Evolutionary conservation across 768 basidiomycete species (phyloP), one percentile per base, ranked within the genome.

Genomic region (Stropharia rugosoannulata): DNA sequence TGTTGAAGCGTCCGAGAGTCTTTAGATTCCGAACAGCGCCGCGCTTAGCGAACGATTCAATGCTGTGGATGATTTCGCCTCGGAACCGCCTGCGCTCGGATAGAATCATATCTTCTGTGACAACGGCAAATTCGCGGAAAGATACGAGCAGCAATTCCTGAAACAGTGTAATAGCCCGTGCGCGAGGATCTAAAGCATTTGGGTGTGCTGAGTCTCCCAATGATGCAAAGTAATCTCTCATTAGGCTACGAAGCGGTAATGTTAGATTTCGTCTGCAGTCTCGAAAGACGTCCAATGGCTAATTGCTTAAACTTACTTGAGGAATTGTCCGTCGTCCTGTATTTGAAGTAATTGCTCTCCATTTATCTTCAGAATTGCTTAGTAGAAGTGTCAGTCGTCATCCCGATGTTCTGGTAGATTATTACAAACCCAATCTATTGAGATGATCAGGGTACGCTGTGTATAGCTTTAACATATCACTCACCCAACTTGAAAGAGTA

Each of bases 401-500:
- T 18, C 54, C 29, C 15, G 46, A 22, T 27, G 10, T 32, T 16
- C 37, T 18, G 9, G 15, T 38, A 4, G 39, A 19, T 16, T 53
- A 22, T 18, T 48, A 78, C 82, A 68, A 63, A 85, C 84, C 86
- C 51, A 86, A 75, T 52, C 84, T 85, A 63, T 43, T 16, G 43
- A 49, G 64, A 42, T 55, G 54, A 16, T 54, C 50, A 64, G 38
- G 66, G 35, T 59, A 45, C 44, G 54, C 13, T 3, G 19, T 50
- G 43, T 13, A 55, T 25, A 45, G 45, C 5, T 37, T 46, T 12
- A 19, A 46, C 3, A 35, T 44, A 13, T 13, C 22, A 73, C 89
- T 70, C 68, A 95, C 93, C 95, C 96, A 51, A 99, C 93, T 83
- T 99, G 97, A 77, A 99, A 99, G 40, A 99, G 75, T 1, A 99